Evolutionary conservation across 768 basidiomycete species (phyloP).

Genomic region (Tylopilus rubrobrunneus): DNA sequence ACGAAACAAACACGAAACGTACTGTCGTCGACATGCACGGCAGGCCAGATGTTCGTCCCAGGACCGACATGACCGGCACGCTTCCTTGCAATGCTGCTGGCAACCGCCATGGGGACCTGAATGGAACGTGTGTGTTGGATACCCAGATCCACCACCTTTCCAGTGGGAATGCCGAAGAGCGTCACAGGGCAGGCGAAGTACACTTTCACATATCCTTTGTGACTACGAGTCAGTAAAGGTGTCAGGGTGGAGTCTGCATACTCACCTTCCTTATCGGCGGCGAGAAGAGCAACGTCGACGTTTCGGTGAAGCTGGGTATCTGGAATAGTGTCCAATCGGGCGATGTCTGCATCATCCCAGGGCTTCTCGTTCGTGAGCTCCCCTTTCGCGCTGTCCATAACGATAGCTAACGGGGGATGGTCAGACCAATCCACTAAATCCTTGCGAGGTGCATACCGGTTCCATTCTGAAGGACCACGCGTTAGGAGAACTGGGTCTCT

Average conservation of each 20-base stretch:
- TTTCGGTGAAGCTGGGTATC: constrained; percentile 44
- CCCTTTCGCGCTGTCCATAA: constrained; percentile 46
- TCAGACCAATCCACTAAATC: background rate
- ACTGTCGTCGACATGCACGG: constrained; percentile 52
- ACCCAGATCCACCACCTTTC: constrained; percentile 43
- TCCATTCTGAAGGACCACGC: background rate
- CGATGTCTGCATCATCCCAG: constrained; percentile 47
- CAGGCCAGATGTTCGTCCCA: constrained; percentile 61
- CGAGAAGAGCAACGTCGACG: constrained; percentile 46
- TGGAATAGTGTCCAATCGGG: constrained; percentile 44
- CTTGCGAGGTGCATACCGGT: no score
- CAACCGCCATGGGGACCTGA: constrained; percentile 51
- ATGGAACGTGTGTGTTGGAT: constrained; percentile 48
- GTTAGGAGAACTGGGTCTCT: no score
- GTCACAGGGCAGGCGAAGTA: constrained; percentile 53
- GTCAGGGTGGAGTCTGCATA: background rate
- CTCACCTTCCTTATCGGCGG: constrained; percentile 47
- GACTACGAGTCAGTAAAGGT: background rate
- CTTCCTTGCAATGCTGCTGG: constrained; percentile 44
- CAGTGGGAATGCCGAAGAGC: constrained; percentile 55
- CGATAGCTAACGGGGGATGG: constrained; percentile 29
- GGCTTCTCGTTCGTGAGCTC: constrained; percentile 33
- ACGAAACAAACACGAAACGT: background rate
- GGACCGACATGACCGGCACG: constrained; percentile 54
- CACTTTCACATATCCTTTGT: constrained; percentile 16